A percentile compares a stretch with the other conserved stretches of the same genome.
Conservation (phyloP, 331 rosid species). For the Acacia concinna region DNA sequence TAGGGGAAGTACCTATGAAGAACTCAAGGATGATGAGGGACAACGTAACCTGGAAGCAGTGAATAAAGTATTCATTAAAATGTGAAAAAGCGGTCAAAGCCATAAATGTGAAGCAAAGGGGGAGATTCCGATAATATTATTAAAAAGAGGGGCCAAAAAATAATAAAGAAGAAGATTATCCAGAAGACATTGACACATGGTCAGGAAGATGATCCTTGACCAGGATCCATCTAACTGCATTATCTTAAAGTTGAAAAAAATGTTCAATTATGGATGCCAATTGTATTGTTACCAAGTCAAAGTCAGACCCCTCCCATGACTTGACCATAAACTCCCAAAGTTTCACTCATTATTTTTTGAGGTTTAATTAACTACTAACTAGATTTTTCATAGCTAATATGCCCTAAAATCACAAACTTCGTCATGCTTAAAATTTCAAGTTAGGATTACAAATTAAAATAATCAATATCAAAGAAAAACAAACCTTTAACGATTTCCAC, state of each 20-base stretch:
- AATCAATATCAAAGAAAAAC: background rate
- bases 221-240: background rate
- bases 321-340: slow-evolving; percentile 30
- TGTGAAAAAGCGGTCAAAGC: background rate
- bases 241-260: background rate
- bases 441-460: background rate
- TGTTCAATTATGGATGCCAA: slow-evolving; percentile 35
- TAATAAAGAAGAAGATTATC: background rate
- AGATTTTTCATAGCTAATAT: background rate
- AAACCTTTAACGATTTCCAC: background rate
- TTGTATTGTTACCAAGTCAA: slow-evolving; percentile 35
- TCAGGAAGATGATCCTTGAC: slow-evolving; percentile 38
- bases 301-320: slow-evolving; percentile 36
- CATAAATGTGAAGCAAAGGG: background rate
- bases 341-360: background rate
- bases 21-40: background rate
- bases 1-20: background rate
- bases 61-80: background rate
- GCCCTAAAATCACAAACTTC: background rate
- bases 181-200: slow-evolving; percentile 10
- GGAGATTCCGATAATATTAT: background rate
- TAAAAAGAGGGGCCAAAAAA: background rate
- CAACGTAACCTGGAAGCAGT: background rate
- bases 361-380: background rate
- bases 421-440: background rate